These are phyloP conservation scores for Mrakiaceae sp. DNA, from an alignment of 1,284 basidiomycete species.

Conservation along the genomic window DNA sequence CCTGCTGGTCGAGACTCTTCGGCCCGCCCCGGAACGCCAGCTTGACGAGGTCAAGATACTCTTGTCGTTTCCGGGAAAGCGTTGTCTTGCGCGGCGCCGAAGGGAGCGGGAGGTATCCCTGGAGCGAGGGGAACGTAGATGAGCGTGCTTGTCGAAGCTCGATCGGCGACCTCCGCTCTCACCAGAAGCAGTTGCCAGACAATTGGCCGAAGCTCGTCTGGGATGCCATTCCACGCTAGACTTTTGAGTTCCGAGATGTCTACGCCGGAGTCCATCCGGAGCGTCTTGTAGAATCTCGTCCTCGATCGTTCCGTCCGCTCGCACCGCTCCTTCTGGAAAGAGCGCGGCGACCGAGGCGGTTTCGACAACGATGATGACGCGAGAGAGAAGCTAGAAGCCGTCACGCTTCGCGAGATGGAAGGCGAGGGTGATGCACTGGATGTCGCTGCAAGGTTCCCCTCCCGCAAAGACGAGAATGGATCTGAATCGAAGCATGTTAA, in stretches of 20 bases:
- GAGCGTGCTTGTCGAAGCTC: constrained; percentile 10
- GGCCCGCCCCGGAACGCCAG: constrained; percentile 80
- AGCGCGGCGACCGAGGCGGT: too few species aligned
- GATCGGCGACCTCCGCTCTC: constrained; percentile 29
- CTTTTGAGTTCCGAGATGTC: constrained; percentile 8
- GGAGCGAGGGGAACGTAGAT: constrained; percentile 10
- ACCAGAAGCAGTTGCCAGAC: constrained; percentile 92
- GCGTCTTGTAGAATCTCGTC: constrained; percentile 28
- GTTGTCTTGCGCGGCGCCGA: constrained; percentile 63
- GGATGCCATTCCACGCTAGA: constrained; percentile 93
- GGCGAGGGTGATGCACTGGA: too few species aligned
- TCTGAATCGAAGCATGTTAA: not conserved
- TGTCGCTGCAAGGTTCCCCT: too few species aligned
- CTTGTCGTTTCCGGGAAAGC: constrained; percentile 76
- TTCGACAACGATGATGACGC: too few species aligned
- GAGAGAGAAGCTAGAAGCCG: too few species aligned
- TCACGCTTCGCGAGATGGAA: too few species aligned
- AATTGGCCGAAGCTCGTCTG: constrained; percentile 72
- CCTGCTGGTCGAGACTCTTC: constrained; percentile 66
- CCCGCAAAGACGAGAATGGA: too few species aligned
- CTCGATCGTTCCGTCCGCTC: too few species aligned
- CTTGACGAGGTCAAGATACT: constrained; percentile 81
- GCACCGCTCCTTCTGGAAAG: too few species aligned
- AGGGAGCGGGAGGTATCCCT: constrained; percentile 88
- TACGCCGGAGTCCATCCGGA: constrained; percentile 21